A percentile compares a stretch with the other conserved stretches of the same genome.
phyloP scores from a whole-genome alignment of 768 basidiomycete species.

The Pleurotus cornucopiae region DNA sequence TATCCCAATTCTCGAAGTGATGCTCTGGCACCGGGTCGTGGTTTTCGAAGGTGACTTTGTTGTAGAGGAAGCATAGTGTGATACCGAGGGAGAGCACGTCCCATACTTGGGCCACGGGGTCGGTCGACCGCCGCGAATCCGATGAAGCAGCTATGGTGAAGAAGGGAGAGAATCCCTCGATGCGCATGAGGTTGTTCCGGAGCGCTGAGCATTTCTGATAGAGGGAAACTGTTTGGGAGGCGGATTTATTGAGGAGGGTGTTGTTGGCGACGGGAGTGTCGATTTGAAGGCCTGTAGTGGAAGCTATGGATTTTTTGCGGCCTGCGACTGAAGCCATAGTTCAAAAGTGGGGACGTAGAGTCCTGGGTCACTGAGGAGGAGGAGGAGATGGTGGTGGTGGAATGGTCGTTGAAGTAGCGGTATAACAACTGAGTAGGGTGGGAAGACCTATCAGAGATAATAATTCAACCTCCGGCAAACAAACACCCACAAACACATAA shows the following conservation, averaged over 20 bases:
- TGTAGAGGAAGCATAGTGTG: conserved; percentile 91
- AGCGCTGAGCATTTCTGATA: conserved; percentile 89
- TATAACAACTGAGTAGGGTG: conserved; percentile 1
- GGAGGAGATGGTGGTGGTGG: background rate
- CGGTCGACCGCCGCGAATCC: conserved; percentile 72
- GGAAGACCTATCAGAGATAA: conserved; percentile 7
- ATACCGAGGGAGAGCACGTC: conserved; percentile 91
- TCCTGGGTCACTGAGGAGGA: background rate
- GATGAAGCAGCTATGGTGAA: conserved; percentile 55
- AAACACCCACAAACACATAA: conserved; percentile 1
- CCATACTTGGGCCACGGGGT: conserved; percentile 94
- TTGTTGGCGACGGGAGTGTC: conserved; percentile 72
- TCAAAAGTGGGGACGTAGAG: background rate
- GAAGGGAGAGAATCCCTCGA: conserved; percentile 69
- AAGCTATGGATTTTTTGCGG: conserved; percentile 78
- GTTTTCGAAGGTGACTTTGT: conserved; percentile 56
- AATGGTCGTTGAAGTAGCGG: conserved; percentile 1
- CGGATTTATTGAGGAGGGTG: conserved; percentile 87
- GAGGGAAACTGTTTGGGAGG: conserved; percentile 82
- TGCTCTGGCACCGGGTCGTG: conserved; percentile 46
- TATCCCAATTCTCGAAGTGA: conserved; percentile 63
- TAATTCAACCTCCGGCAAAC: conserved; percentile 7
- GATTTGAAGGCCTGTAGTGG: conserved; percentile 59
- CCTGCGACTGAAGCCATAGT: conserved; percentile 54
- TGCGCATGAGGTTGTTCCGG: conserved; percentile 71